Evolutionary conservation across 106 monocot species (phyloP), one percentile per base, ranked within the genome.

Genomic region (Ottelia alismoides): DNA sequence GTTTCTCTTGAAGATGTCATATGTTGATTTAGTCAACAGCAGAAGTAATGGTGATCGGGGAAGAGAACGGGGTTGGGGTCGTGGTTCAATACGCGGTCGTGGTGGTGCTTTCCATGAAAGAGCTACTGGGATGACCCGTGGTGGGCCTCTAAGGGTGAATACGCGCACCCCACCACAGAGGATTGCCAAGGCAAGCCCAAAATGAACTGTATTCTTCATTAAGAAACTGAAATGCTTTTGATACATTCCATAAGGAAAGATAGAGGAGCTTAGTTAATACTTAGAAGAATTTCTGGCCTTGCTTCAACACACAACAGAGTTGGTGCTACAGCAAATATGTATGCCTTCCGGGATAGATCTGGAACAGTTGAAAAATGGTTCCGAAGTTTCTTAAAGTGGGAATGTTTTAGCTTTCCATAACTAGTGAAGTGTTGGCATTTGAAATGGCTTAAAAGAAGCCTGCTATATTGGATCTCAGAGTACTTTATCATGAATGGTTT

Each of bases 141-240:
- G 74, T 64, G 79, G 94, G 55, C 76, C 70, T 59, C 78, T 88
- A 27, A 70, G 81, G 35, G 75, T 81, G 66, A 78, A 72, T 66
- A 63, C 47, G 45, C 84, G 69, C 18, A 58, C 80, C 48, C 71
- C 84, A 51, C 46, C 88, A 52, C 84, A 69, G 53, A 84, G 73
- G 64, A 84, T 88, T 76, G 78, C 88, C 44, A 84, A 96, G 94
- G 94, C 94, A 96, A 96, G 94, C 76, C 30, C 65, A 62, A 74
- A 66, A 76, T 24, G 31, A 68, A 79, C 43, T 60, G 56, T 76
- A 44, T 75, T 83, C 82, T 83, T 70, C 74, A 56, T 74, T 72
- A 68, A 50, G 77, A 77, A 70, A 66, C 70, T 69, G 51, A 70
- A 64, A 47, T 60, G 63, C 24, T 48, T 49, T 70, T 0, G 2